Evolutionary conservation across 306 rosid species (phyloP), one percentile per base, ranked within the genome.

Genomic region (Glycine latifolia): DNA sequence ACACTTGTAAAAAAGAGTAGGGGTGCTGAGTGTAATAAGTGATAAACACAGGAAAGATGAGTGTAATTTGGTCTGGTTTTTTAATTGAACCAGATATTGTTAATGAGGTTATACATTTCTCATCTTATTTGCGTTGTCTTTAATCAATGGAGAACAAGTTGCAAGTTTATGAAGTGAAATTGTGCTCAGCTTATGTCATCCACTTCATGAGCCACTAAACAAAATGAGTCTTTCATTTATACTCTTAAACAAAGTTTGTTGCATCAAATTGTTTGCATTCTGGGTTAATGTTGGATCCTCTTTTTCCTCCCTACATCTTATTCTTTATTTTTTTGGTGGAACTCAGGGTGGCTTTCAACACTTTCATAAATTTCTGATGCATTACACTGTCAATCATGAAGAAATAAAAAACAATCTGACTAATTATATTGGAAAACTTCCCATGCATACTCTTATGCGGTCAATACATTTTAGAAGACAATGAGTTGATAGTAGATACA

Each of bases 161-260:
- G 63, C 79, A 50, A 69, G 15, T 17, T 74, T 62, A 50, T 68
- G 60, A 58, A 43, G 65, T 76, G 52, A 61, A 77, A 72, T 56
- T 77, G 58, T 67, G 48, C 58, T 72, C 54, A 10, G 83, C 54
- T 56, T 46, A 71, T 14, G 39, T 48, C 77, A 47, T 65, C 9
- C 79, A 26, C 43, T 76, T 55, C 67, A 71, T 13, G 77, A 62
- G 69, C 26, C 58, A 67, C 69, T 56, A 8, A 62, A 71, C 39
- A 14, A 61, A 31, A 35, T 63, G 68, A 61, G 46, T 39, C 44
- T 39, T 66, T 71, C 65, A 37, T 77, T 48, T 81, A 48, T 65
- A 54, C 54, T 78, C 43, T 12, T 20, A 6, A 47, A 54, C 75
- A 2, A 48, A 83, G 31, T 73, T 73, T 73, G 66, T 54, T 73